Percentiles rank a stretch among this genome's conserved stretches.
phyloP scores from a whole-genome alignment of 1,139 yeast species.

The Debaryomyces fabryi region DNA sequence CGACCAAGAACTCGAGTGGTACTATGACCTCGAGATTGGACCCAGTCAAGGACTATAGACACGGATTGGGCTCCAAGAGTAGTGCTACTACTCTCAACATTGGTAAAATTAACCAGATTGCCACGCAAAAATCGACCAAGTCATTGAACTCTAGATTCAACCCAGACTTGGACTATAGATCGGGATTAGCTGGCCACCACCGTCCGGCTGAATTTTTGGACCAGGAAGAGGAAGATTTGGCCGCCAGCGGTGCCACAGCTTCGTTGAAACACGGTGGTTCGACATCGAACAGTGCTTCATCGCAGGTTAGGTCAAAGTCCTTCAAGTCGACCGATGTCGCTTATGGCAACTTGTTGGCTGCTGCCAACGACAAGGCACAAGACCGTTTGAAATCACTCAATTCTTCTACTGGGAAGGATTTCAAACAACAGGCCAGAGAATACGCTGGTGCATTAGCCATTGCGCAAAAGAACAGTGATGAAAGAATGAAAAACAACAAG shows the following conservation, averaged over 20 bases:
- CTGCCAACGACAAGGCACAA: slow-evolving; percentile 64
- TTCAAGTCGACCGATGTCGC: slow-evolving; percentile 49
- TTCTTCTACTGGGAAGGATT: slow-evolving; percentile 33
- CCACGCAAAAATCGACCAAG: slow-evolving; percentile 46
- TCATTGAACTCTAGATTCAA: slow-evolving; percentile 47
- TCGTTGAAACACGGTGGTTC: slow-evolving; percentile 36
- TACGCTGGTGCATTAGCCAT: slow-evolving; percentile 55
- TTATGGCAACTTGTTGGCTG: slow-evolving; percentile 58
- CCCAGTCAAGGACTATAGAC: slow-evolving; percentile 48
- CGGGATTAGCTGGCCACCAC: slow-evolving; percentile 34
- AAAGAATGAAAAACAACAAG: slow-evolving; percentile 49
- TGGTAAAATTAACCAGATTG: slow-evolving; percentile 44
- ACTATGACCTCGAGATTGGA: slow-evolving; percentile 52
- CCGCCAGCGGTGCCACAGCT: slow-evolving; percentile 46
- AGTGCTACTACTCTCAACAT: slow-evolving; percentile 39
- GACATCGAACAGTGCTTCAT: slow-evolving; percentile 27
- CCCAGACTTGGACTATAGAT: slow-evolving; percentile 47
- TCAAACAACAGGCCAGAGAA: slow-evolving; percentile 45
- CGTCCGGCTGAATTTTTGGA: slow-evolving; percentile 31
- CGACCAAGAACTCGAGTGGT: slow-evolving; percentile 44
- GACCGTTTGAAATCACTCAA: slow-evolving; percentile 47
- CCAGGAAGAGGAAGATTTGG: slow-evolving; percentile 34
- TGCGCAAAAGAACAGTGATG: slow-evolving; percentile 69
- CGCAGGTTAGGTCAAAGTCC: slow-evolving; percentile 34
- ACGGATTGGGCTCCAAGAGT: slow-evolving; percentile 45